Conservation (phyloP, 768 basidiomycete genomes). For the Termitomyces eurrhizus region DNA sequence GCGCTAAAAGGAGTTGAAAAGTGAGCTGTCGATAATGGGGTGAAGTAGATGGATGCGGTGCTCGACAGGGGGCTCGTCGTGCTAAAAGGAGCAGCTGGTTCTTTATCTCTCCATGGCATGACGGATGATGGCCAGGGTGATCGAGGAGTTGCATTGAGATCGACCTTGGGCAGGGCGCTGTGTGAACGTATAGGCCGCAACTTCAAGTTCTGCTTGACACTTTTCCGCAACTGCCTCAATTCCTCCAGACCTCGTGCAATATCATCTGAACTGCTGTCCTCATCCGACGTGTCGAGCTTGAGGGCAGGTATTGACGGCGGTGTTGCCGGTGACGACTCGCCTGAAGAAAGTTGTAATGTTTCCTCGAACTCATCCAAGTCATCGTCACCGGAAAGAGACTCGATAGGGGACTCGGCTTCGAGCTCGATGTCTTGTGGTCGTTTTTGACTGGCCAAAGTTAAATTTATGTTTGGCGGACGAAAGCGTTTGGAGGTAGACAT, state of each 20-base stretch:
- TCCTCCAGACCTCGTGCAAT: conserved; percentile 63
- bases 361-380: conserved; percentile 36
- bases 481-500: conserved; percentile 34
- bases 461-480: conserved; percentile 50
- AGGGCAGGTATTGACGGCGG: conserved; percentile 31
- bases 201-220: conserved; percentile 72
- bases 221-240: conserved; percentile 66
- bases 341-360: conserved; percentile 36
- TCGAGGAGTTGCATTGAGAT: conserved; percentile 25
- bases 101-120: conserved; percentile 20
- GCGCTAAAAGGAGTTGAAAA: conserved; percentile 22
- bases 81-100: conserved; percentile 27
- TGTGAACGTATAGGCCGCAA: conserved; percentile 72
- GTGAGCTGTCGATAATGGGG: conserved; percentile 38
- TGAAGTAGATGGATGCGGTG: conserved; percentile 45
- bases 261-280: conserved; percentile 48
- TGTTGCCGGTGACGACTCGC: conserved; percentile 28
- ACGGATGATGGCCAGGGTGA: conserved; percentile 21
- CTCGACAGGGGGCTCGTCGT: conserved; percentile 45
- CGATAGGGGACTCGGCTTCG: conserved; percentile 33
- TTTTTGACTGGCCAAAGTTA: conserved; percentile 32
- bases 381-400: conserved; percentile 23
- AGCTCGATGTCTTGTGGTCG: conserved; percentile 30
- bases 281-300: conserved; percentile 28
- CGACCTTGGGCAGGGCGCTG: conserved; percentile 45